Base-by-base conservation (phyloP, 2,329 filamentous ascomycete genomes). In the Didymella pomorum region DNA sequence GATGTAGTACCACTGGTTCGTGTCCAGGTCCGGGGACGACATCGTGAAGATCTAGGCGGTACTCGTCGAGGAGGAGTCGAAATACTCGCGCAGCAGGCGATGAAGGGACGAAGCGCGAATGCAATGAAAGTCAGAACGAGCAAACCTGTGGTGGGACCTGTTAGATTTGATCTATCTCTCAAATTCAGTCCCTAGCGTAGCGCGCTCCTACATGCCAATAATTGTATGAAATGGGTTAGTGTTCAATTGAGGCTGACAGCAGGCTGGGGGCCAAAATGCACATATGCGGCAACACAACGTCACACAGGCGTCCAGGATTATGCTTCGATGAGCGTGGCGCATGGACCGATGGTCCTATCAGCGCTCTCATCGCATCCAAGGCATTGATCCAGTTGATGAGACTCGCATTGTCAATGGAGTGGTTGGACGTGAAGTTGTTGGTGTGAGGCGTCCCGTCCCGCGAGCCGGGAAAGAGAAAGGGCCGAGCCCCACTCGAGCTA, bases 1-100 rank as follows among this genome's bases (percentile, higher is more conserved):
- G 11, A 68, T 28, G n/a, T 65, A 57, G 42, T 71, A 69, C 69
- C 69, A 71, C 37, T 61, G 48, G 21, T 65, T 65, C 2, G 58
- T 44, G 31, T 69, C 56, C 43, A 70, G 23, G 7, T 28, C 18
- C 12, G 55, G 48, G 8, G 43, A 28, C 20, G 60, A 7, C 60
- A 62, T 62, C 11, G 10, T 44, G 21, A 25, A 39, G 6, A n/a
- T 6, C 10, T 39, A 4, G 20, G 12, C 18, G 18, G 10, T 11
- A 11, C 4, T 35, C 5, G 4, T 39, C 3, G 35, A 23, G 20
- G 37, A 41, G 7, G 3, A 4, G 10, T 21, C 7, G 4, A 11
- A 14, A 11, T 18, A 41, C 28, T 10, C 1, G 18, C 12, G 12
- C 20, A 25, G 18, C 10, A 21, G 10, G 29, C 4, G 11, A 18